phyloP scores from a whole-genome alignment of 2,329 filamentous ascomycete genomes.

The Aspergillus sp. region DNA sequence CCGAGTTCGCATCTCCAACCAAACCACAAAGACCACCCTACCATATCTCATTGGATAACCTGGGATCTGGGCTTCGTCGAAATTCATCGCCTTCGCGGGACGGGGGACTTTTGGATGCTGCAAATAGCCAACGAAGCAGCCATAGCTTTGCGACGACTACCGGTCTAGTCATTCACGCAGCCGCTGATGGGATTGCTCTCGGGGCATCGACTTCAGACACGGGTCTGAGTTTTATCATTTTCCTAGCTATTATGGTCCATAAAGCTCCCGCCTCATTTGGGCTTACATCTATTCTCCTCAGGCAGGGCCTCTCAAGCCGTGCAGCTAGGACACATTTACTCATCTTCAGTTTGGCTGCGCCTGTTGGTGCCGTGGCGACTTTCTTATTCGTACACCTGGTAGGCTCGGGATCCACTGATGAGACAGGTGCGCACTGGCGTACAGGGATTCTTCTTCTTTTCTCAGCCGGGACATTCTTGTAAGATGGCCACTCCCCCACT shows the following conservation, averaged over 20 bases:
- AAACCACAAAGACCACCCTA: constrained; percentile 68
- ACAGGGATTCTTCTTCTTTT: constrained; percentile 94
- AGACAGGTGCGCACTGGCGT: constrained; percentile 73
- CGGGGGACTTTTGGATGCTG: constrained; percentile 38
- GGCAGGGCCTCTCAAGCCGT: constrained; percentile 86
- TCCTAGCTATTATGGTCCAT: constrained; percentile 94
- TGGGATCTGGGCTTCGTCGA: constrained; percentile 58
- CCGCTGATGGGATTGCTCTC: constrained; percentile 92
- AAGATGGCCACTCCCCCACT: constrained; percentile 43
- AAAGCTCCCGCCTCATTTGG: constrained; percentile 97
- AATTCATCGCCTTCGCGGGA: constrained; percentile 41
- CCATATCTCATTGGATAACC: constrained; percentile 84
- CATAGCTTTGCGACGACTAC: constrained; percentile 77
- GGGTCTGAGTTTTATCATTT: constrained; percentile 85
- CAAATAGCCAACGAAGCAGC: constrained; percentile 37
- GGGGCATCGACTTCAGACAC: constrained; percentile 82
- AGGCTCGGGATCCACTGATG: constrained; percentile 56
- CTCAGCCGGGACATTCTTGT: constrained; percentile 93
- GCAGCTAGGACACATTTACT: constrained; percentile 80
- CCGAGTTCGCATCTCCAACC: constrained; percentile 68
- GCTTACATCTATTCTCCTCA: constrained; percentile 82
- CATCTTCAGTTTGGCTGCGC: constrained; percentile 88
- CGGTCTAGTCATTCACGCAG: constrained; percentile 92
- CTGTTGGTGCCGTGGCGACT: constrained; percentile 78
- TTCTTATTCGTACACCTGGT: constrained; percentile 75